phyloP scores from a whole-genome alignment of 140 eudicot species.

The Oenanthe javanica region DNA sequence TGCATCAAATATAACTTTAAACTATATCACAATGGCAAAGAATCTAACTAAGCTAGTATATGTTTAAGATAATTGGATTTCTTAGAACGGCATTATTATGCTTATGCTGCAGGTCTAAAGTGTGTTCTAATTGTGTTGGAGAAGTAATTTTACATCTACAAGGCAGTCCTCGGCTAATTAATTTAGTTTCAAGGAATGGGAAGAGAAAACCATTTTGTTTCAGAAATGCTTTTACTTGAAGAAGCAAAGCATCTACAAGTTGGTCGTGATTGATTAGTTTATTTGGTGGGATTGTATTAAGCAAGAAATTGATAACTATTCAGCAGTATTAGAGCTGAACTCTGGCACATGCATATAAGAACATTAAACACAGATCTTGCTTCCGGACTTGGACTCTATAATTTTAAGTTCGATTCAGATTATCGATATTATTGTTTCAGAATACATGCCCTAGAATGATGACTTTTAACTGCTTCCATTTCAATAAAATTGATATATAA shows the following conservation, averaged over 20 bases:
- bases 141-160: background rate
- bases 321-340: background rate
- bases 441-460: too few species aligned
- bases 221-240: background rate
- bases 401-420: too few species aligned
- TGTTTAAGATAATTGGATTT: background rate
- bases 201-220: background rate
- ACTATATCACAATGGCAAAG: background rate
- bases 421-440: too few species aligned
- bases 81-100: background rate
- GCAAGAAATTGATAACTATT: background rate
- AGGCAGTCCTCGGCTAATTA: background rate
- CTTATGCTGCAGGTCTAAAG: background rate
- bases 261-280: background rate
- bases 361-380: too few species aligned
- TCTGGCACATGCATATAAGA: too few species aligned
- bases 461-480: too few species aligned
- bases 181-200: background rate
- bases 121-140: background rate
- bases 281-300: background rate
- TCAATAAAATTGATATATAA: too few species aligned
- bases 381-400: too few species aligned
- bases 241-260: constrained; percentile 1
- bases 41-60: background rate
- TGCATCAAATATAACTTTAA: background rate